Percentiles rank a stretch among this genome's conserved stretches.
Conservation (phyloP, 2,329 filamentous ascomycete species). For the Coniochaeta sp. region DNA sequence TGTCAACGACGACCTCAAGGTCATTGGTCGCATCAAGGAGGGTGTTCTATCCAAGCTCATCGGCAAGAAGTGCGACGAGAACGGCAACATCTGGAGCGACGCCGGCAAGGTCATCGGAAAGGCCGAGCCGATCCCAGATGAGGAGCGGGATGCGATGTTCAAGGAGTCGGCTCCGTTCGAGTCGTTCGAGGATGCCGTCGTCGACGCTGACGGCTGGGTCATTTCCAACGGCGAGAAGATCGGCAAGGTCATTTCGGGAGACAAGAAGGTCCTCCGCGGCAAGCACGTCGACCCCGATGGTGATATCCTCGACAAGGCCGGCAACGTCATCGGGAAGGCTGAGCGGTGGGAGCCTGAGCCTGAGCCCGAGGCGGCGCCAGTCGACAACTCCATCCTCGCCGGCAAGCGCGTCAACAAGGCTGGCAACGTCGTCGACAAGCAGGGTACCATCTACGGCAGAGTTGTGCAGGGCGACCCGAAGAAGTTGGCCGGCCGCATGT, state of each 20-base stretch:
- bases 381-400: slow-evolving; percentile 55
- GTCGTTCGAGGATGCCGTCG: slow-evolving; percentile 46
- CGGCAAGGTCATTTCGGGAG: slow-evolving; percentile 57
- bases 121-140: slow-evolving; percentile 55
- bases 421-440: slow-evolving; percentile 51
- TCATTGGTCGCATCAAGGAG: slow-evolving; percentile 56
- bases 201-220: slow-evolving; percentile 47
- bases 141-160: slow-evolving; percentile 39
- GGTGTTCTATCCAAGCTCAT: slow-evolving; percentile 58
- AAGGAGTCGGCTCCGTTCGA: slow-evolving; percentile 47
- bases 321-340: slow-evolving; percentile 55
- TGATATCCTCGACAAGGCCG: slow-evolving; percentile 60
- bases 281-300: slow-evolving; percentile 63
- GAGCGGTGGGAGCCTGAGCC: slow-evolving; percentile 27
- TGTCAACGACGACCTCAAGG: slow-evolving; percentile 42
- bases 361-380: slow-evolving; percentile 39
- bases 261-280: slow-evolving; percentile 55
- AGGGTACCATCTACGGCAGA: slow-evolving; percentile 52
- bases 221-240: slow-evolving; percentile 45
- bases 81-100: slow-evolving; percentile 67
- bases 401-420: slow-evolving; percentile 68
- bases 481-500: slow-evolving; percentile 60
- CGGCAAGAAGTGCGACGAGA: slow-evolving; percentile 56
- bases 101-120: slow-evolving; percentile 61
- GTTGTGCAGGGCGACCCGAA: slow-evolving; percentile 61